Percentiles rank a stretch among this genome's conserved stretches.
Conservation (phyloP, 345 rosid species). For the Firmiana major region DNA sequence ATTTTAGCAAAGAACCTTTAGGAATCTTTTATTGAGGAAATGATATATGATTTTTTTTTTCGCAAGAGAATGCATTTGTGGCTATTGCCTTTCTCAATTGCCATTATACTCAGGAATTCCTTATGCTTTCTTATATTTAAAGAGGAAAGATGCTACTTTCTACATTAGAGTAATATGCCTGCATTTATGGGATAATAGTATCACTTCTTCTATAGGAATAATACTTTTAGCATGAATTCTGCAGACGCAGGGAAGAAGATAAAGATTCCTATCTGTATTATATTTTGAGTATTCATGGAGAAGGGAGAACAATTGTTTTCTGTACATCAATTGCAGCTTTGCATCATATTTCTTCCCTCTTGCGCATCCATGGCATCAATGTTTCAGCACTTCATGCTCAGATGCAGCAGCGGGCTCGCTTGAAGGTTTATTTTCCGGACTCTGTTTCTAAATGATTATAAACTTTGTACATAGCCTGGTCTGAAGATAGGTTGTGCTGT, state of each 20-base stretch:
- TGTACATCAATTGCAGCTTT: slow-evolving; percentile 94
- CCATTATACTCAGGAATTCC: not conserved
- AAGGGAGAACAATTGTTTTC: slow-evolving; percentile 90
- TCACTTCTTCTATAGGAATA: not conserved
- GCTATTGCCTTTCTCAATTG: not conserved
- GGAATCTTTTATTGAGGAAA: slow-evolving; percentile 68
- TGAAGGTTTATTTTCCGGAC: slow-evolving; percentile 52
- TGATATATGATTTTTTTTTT: not conserved
- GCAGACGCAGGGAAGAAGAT: slow-evolving; percentile 87
- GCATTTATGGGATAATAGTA: not conserved
- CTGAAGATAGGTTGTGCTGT: not conserved
- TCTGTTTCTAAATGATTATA: not conserved
- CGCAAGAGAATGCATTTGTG: not conserved
- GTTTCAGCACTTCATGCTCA: slow-evolving; percentile 77
- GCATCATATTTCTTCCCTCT: slow-evolving; percentile 72
- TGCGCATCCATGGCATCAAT: slow-evolving; percentile 70
- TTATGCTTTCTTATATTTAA: not conserved
- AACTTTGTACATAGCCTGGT: not conserved
- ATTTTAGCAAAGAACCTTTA: slow-evolving; percentile 73
- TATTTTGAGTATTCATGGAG: slow-evolving; percentile 84
- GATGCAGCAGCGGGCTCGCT: slow-evolving; percentile 96
- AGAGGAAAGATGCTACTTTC: not conserved
- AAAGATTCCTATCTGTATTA: slow-evolving; percentile 86
- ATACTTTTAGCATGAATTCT: slow-evolving; percentile 14
- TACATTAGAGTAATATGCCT: not conserved